phyloP scores from a whole-genome alignment of 768 basidiomycete species.

The Pisolithus tinctorius region DNA sequence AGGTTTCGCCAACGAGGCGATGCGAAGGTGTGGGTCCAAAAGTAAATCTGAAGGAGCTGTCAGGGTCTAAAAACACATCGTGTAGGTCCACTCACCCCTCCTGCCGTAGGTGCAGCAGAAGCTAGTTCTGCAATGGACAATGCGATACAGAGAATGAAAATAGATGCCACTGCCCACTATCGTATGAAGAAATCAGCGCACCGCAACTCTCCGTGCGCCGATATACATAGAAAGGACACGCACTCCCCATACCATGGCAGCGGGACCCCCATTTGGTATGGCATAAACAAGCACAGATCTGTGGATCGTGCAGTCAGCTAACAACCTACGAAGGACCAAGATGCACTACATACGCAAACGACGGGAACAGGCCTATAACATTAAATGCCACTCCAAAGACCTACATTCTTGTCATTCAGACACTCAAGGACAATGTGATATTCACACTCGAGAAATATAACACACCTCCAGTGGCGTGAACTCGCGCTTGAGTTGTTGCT shows the following conservation, averaged over 20 bases:
- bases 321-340: neutral
- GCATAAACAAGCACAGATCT: slow-evolving; percentile 6
- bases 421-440: neutral
- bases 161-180: slow-evolving; percentile 60
- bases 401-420: neutral
- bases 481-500: slow-evolving; percentile 21
- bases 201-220: no score
- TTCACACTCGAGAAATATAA: neutral
- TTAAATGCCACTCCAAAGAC: slow-evolving; percentile 27
- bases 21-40: slow-evolving; percentile 43
- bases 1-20: slow-evolving; percentile 39
- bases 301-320: neutral
- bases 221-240: neutral
- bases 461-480: slow-evolving; percentile 18
- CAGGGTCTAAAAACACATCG: neutral
- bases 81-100: slow-evolving; percentile 41
- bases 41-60: slow-evolving; percentile 32
- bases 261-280: slow-evolving; percentile 9
- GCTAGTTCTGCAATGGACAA: slow-evolving; percentile 66
- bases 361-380: slow-evolving; percentile 24
- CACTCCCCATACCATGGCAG: slow-evolving; percentile 11
- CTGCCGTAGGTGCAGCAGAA: slow-evolving; percentile 67
- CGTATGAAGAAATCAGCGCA: neutral
- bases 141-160: slow-evolving; percentile 58
- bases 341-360: slow-evolving; percentile 4